Base-by-base conservation (phyloP, 148 eudicot species). In the Rhododendron henanense region DNA sequence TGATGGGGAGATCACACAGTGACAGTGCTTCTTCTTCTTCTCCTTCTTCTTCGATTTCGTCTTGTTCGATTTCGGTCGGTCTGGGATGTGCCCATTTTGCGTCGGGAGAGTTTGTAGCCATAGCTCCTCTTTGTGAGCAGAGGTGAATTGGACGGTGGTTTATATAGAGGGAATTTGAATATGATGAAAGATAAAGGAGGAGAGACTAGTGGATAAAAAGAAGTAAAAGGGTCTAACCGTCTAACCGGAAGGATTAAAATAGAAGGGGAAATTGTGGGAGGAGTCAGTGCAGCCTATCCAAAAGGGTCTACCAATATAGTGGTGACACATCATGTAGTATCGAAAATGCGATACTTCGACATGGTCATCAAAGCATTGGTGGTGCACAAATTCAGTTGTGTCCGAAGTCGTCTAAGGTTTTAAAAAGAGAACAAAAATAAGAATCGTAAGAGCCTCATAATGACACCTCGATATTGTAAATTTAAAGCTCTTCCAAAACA, bases 1-100 rank as follows among this genome's bases (percentile, higher is more conserved):
- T 81, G 37, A 89, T 83, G 0, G 98, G 98, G 83, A 96, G 95
- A 87, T 95, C 97, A 83, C 90, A 88, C 2, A 96, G 93, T 0
- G 96, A 95, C 67, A 94, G 85, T 16, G 98, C 84, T 87, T 95
- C 86, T 90, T 90, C 84, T 21, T 90, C 84, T 25, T 90, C 45
- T 41, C 7, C 45, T 41, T 91, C 92, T 21, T 90, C 93, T 13
- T 91, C 79, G 6, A 61, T 86, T 41, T 79, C 84, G 8, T 90
- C 92, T 31, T 89, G 93, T 13, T 91, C 79, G 2, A 61, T 86
- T 23, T 67, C 61, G 44, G 31, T 2, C 3, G 81, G 80, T 69
- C 39, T 82, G 45, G 80, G 33, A 0, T 47, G 78, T 16, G 41
- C 35, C 83, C 69, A 76, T 21, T 81, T 87, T 53, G 78, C 78